Evolutionary conservation across 1,139 yeast species (phyloP).

Genomic region (Ogataea hybrid): DNA sequence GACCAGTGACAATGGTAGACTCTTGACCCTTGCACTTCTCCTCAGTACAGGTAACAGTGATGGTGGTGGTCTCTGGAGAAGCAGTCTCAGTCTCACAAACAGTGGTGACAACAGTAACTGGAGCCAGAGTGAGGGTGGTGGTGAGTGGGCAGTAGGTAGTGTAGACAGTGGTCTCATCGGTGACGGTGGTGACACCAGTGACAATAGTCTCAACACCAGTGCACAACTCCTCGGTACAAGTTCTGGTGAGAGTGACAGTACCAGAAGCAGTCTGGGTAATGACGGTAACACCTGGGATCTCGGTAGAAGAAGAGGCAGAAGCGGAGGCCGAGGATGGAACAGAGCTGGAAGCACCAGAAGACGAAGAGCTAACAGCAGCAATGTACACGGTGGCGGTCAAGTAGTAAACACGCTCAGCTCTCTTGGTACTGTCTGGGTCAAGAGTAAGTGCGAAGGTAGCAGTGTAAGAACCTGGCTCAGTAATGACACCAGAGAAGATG

Average conservation of each 20-base stretch:
- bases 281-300: constrained; percentile 13
- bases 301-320: not conserved
- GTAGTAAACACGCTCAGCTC: constrained; percentile 24
- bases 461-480: constrained; percentile 18
- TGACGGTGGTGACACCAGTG: constrained; percentile 22
- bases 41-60: constrained; percentile 19
- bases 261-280: constrained; percentile 16
- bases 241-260: constrained; percentile 18
- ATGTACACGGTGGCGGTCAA: constrained; percentile 20
- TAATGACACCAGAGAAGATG: constrained; percentile 6
- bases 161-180: constrained; percentile 22
- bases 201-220: constrained; percentile 17
- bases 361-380: constrained; percentile 15
- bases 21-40: constrained; percentile 16
- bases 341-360: constrained; percentile 11
- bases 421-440: constrained; percentile 19
- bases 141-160: constrained; percentile 28
- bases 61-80: constrained; percentile 15
- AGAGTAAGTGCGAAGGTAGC: constrained; percentile 22
- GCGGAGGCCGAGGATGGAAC: constrained; percentile 3
- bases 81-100: constrained; percentile 8
- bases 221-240: constrained; percentile 20
- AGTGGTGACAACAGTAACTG: constrained; percentile 16
- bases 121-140: constrained; percentile 16
- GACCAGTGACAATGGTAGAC: constrained; percentile 18